phyloP scores from a whole-genome alignment of 371 early-diverging fungal genomes.

The Furculomyces boomerangus region DNA sequence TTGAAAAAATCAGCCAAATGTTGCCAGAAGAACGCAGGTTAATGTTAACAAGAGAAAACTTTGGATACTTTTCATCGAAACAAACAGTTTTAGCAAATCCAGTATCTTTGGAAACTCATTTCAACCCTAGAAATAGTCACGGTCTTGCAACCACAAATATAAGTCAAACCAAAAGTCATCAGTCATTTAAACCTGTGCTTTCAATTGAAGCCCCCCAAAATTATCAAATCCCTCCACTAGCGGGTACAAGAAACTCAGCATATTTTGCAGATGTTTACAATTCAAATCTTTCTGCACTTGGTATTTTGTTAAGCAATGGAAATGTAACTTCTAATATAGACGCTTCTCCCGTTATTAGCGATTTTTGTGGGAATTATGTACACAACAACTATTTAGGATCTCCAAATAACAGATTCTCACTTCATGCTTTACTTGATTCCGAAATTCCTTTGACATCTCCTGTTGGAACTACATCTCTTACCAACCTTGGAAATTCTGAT shows the following conservation, averaged over 20 bases:
- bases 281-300: not conserved
- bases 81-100: too few species aligned
- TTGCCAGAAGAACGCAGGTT: not conserved
- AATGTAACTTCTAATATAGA: too few species aligned
- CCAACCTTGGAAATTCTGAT: not conserved
- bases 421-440: not conserved
- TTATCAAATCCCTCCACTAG: not conserved
- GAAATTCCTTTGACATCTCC: not conserved
- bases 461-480: not conserved
- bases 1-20: not conserved
- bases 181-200: not conserved
- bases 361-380: not conserved
- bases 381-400: not conserved
- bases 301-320: too few species aligned
- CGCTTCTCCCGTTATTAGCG: not conserved
- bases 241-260: not conserved
- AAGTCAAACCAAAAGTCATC: not conserved
- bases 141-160: not conserved
- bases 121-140: not conserved
- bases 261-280: too few species aligned
- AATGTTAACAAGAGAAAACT: not conserved
- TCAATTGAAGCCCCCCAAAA: too few species aligned
- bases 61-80: too few species aligned
- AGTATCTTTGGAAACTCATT: not conserved
- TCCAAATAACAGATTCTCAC: not conserved